Conservation (phyloP, 768 basidiomycete species). For the Leccinum pellstonianum region DNA sequence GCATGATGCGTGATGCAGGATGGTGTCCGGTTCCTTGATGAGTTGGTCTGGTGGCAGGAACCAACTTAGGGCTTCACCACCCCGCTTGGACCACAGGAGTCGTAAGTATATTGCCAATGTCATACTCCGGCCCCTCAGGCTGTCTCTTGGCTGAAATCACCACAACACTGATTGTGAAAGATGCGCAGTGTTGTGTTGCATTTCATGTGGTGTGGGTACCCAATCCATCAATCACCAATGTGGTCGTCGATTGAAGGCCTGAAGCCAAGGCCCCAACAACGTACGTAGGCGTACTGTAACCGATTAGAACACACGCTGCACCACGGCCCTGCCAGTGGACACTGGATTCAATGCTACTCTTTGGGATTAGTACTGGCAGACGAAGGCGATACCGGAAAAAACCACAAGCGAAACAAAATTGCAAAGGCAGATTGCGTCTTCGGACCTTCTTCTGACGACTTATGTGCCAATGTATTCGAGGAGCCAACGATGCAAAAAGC, state of each 20-base stretch:
- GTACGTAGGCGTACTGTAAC: slow-evolving; percentile 34
- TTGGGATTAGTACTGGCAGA: too few species aligned
- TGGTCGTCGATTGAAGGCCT: slow-evolving; percentile 24
- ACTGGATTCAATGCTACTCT: too few species aligned
- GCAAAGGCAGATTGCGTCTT: slow-evolving; percentile 13
- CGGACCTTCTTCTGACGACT: slow-evolving; percentile 15
- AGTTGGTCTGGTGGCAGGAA: background rate
- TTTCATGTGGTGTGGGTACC: slow-evolving; percentile 31
- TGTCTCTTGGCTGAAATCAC: background rate
- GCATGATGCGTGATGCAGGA: background rate
- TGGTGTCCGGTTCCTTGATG: background rate
- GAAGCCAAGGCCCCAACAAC: slow-evolving; percentile 28
- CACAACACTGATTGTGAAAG: slow-evolving; percentile 1
- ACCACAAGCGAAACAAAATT: slow-evolving; percentile 29
- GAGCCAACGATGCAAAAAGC: slow-evolving; percentile 10
- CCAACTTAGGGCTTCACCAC: background rate
- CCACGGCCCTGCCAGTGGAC: slow-evolving; percentile 4
- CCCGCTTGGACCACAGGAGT: slow-evolving; percentile 5
- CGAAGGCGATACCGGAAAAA: slow-evolving; percentile 24
- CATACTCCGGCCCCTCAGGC: background rate
- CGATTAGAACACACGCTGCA: slow-evolving; percentile 21
- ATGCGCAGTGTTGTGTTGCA: slow-evolving; percentile 35
- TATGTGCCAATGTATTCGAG: slow-evolving; percentile 29
- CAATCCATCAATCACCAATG: slow-evolving; percentile 44
- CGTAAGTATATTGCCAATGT: slow-evolving; percentile 1